Base-by-base conservation (phyloP, 805 yeast species). In the Cyberlindnera galapagoensis region DNA sequence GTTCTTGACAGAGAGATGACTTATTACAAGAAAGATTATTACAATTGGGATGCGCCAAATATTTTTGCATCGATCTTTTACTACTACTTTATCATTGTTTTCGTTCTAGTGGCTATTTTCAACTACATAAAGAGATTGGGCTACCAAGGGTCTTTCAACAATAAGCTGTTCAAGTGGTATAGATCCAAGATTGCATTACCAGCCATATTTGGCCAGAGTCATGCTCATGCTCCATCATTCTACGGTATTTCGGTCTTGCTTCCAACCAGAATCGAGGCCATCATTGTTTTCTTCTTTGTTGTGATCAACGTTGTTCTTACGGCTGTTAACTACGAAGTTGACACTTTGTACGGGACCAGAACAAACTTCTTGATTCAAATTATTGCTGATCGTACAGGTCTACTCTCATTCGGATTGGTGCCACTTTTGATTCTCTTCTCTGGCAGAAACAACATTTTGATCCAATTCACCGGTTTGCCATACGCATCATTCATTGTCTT, bases 381-480 rank as follows among this genome's bases (percentile, higher is more conserved):
- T 10, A 12, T 47, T 18, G 52, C 46, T 3, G 40, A 49, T 29
- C 39, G 54, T 35, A 46, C 52, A 4, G 52, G 48, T 13, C 24
- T 47, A 1, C 25, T 49, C 2, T 35, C 52, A 8, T 56, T 62
- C 43, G 60, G 60, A 2, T 47, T 55, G 22, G 33, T 77, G 32
- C 90, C 92, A 1, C 44, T 69, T 6, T 47, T 76, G 24, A 62
- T 76, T 18, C 52, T 81, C 23, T 75, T 82, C 49, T 79, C 84
- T 6, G 81, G 86, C 10, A 61, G 94, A 44, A 83, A 80, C 56
- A 83, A 79, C 52, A 60, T 83, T 21, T 50, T 82, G 39, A 70
- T 68, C 37, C 59, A 57, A 46, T 33, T 77, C 7, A 74, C 90
- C 0, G 83, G 85, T 7, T 66, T 85, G 65, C 62, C 75, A 4